Evolutionary conservation across 2,329 filamentous ascomycete genomes (phyloP).

Genomic region (Ascochyta clinopodiicola): DNA sequence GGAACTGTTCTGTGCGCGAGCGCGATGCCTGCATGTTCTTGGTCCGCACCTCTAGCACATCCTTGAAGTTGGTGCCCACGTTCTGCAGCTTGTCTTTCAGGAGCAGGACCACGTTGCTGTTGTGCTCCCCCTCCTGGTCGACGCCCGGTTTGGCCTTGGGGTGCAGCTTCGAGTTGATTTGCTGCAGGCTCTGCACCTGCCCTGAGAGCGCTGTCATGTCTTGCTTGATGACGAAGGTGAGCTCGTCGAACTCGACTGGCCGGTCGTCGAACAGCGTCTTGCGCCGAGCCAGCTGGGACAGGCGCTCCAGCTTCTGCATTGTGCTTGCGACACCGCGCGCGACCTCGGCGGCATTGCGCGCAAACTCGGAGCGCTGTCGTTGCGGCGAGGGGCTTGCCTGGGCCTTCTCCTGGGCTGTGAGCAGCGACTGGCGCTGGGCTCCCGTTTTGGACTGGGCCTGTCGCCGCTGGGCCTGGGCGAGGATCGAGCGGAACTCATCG

Average conservation of each 20-base stretch:
- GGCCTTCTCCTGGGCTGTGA: constrained; percentile 71
- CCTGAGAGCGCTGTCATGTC: constrained; percentile 86
- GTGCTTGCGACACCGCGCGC: constrained; percentile 89
- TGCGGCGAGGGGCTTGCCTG: constrained; percentile 61
- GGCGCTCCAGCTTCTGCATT: constrained; percentile 92
- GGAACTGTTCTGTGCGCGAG: constrained; percentile 93
- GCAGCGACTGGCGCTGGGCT: constrained; percentile 79
- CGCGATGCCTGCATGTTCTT: constrained; percentile 97
- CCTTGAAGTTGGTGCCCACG: constrained; percentile 94
- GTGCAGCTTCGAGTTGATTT: constrained; percentile 77
- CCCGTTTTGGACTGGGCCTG: constrained; percentile 78
- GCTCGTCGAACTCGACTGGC: constrained; percentile 94
- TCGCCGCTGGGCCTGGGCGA: constrained; percentile 81
- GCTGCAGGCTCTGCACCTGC: constrained; percentile 84
- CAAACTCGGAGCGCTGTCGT: constrained; percentile 81
- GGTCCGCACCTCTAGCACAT: constrained; percentile 92
- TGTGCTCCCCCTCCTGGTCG: constrained; percentile 91
- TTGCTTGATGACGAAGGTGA: constrained; percentile 98
- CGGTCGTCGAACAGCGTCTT: constrained; percentile 97
- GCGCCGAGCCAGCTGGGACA: constrained; percentile 92
- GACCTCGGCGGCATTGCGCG: constrained; percentile 87
- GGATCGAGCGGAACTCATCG: constrained; percentile 90
- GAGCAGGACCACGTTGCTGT: constrained; percentile 94
- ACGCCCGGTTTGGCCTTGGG: constrained; percentile 60
- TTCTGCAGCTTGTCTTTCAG: constrained; percentile 91